A percentile compares a stretch with the other conserved stretches of the same genome.
phyloP scores from a whole-genome alignment of 345 rosid species.

The Lepidium sativum region DNA sequence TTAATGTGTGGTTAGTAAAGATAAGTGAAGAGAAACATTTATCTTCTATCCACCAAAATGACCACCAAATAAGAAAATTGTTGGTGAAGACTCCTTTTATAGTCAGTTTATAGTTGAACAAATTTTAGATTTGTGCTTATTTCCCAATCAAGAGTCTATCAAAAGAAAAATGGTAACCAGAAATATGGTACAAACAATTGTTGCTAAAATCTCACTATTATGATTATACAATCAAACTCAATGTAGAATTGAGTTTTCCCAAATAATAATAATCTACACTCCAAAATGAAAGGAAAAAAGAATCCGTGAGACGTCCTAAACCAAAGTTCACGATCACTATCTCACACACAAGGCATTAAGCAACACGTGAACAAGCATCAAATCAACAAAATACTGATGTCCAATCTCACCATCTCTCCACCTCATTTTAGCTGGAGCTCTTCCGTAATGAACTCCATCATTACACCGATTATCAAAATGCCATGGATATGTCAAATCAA shows the following conservation, averaged over 20 bases:
- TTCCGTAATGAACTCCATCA: slow-evolving; percentile 92
- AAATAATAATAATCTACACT: slow-evolving; percentile 11
- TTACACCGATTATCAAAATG: slow-evolving; percentile 86
- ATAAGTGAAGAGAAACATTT: no score
- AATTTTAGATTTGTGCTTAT: background rate
- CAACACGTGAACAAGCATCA: slow-evolving; percentile 84
- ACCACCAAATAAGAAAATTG: no score
- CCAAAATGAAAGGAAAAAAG: slow-evolving; percentile 12
- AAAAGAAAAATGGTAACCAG: background rate
- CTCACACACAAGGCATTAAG: slow-evolving; percentile 58
- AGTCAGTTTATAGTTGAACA: background rate
- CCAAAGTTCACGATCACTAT: slow-evolving; percentile 3
- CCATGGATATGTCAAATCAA: slow-evolving; percentile 92
- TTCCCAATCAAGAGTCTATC: background rate
- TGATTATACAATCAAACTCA: background rate
- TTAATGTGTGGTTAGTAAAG: no score
- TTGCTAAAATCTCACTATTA: slow-evolving; percentile 5
- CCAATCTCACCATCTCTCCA: slow-evolving; percentile 96
- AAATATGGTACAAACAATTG: background rate
- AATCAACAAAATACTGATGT: slow-evolving; percentile 96
- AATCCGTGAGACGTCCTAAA: slow-evolving; percentile 13
- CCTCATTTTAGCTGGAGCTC: slow-evolving; percentile 67
- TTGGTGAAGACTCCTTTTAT: background rate
- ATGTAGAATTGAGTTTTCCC: slow-evolving; percentile 5
- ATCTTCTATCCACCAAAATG: no score